Evolutionary conservation across 768 basidiomycete species (phyloP), one percentile per base, ranked within the genome.

Genomic region (Amanita rubescens): DNA sequence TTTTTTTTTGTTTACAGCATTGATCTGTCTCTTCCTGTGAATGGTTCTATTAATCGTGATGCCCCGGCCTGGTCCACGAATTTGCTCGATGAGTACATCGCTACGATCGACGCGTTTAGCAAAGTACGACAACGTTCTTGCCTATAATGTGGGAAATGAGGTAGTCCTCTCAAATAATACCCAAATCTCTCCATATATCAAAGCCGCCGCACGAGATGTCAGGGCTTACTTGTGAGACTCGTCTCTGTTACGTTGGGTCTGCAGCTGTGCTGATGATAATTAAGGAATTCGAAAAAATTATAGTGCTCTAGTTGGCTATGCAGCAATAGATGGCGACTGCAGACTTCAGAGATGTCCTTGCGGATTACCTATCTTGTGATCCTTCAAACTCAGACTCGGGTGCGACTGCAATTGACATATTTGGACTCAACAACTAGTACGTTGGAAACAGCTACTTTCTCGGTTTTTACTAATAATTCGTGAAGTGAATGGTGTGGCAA

Each of bases 121-220:
- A 82, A n/a, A 88, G 65, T 96, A 95, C 61, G 82, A 90, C 74
- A 96, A 96, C 59, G 80, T 96, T 14, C 72, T 95, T 53, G 93
- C 84, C 10, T 94, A 77, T 71, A 95, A 94, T 63, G 77, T 96
- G 55, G 94, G 92, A 19, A 96, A 96, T 62, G 94, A 95, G 69
- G 87, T 84, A 30, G 76, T 77, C 22, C 64, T 74, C 9, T 43
- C 70, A 17, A 75, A 77, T 38, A 69, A 71, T 49, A 89, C 89
- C 14, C 72, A 70, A 27, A 80, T 85, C 9, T 81, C 84, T 14
- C 78, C 91, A 5, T 96, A 80, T 66, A 79, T 96, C 63, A 94
- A 94, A 67, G 92, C 92, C 35, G 94, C 94, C 20, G 90, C 91
- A 24, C 83, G 94, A 35, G 94, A 96, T 65, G 71, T 81, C 58